These are phyloP conservation scores for Amorphotheca resinae DNA, from an alignment of 495 filamentous ascomycete species.

Conservation along the genomic window DNA sequence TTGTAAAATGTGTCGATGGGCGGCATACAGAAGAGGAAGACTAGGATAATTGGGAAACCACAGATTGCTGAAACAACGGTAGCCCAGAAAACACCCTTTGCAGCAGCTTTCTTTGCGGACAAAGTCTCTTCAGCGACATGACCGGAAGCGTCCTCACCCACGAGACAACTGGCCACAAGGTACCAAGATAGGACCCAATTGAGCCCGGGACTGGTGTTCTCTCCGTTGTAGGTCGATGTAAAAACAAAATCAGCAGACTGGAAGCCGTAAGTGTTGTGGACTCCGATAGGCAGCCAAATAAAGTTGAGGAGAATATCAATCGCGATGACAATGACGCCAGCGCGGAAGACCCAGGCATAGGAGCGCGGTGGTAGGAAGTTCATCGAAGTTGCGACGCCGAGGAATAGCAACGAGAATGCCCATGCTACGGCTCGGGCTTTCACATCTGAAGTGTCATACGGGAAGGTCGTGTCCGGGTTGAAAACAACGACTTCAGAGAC, in stretches of 20 bases:
- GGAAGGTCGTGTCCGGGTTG: slow-evolving; percentile 25
- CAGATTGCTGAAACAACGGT: slow-evolving; percentile 26
- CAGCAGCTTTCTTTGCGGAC: slow-evolving; percentile 27
- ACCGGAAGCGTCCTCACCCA: slow-evolving; percentile 27
- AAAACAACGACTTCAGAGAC: slow-evolving; percentile 25
- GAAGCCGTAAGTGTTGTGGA: slow-evolving; percentile 26
- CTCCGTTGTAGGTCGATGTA: slow-evolving; percentile 26
- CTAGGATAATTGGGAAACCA: slow-evolving; percentile 27
- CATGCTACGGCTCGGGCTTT: slow-evolving; percentile 25
- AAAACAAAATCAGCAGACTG: slow-evolving; percentile 26
- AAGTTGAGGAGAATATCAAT: slow-evolving; percentile 28
- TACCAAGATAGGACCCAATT: slow-evolving; percentile 30
- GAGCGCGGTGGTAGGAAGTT: slow-evolving; percentile 26
- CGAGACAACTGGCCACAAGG: slow-evolving; percentile 24
- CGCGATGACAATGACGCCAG: slow-evolving; percentile 25
- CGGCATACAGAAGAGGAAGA: slow-evolving; percentile 28
- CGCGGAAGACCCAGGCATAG: slow-evolving; percentile 28
- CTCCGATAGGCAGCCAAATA: slow-evolving; percentile 27
- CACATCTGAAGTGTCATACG: slow-evolving; percentile 22
- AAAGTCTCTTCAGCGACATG: slow-evolving; percentile 28
- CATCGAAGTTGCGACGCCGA: slow-evolving; percentile 23
- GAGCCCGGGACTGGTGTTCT: slow-evolving; percentile 20
- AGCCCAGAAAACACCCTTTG: slow-evolving; percentile 28
- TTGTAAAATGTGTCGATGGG: slow-evolving; percentile 13
- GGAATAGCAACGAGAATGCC: slow-evolving; percentile 25